These are phyloP conservation scores for Chlorella variabilis DNA, from an alignment of 163 green algal genomes.

Conservation along the genomic window DNA sequence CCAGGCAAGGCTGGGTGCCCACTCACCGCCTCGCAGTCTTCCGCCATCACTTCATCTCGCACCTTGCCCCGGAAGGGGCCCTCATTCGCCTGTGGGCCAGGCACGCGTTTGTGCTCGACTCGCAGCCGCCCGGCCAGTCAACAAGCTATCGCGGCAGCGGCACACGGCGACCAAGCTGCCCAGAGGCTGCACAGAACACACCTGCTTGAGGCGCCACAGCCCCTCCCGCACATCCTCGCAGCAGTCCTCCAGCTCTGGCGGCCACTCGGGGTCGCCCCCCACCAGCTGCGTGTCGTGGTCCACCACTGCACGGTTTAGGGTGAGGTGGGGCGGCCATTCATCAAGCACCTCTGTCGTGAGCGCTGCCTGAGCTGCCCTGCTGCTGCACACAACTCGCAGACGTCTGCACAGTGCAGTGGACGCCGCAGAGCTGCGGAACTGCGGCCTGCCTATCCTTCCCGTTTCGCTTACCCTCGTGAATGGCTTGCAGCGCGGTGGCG, in stretches of 20 bases:
- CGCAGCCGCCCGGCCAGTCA: no score
- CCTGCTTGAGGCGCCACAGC: not conserved
- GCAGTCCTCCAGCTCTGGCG: not conserved
- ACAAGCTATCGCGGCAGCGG: no score
- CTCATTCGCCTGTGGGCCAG: constrained; percentile 20
- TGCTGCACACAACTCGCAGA: no score
- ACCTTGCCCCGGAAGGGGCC: constrained; percentile 21
- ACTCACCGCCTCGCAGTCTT: constrained; percentile 30
- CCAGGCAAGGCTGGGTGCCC: no score
- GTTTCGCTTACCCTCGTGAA: constrained; percentile 10
- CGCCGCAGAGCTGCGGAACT: no score
- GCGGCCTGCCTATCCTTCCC: no score
- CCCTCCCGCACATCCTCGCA: constrained; percentile 1
- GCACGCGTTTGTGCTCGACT: no score
- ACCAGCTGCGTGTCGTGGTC: constrained; percentile 18
- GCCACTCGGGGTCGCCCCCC: not conserved
- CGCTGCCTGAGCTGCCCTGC: no score
- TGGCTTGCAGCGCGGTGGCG: not conserved
- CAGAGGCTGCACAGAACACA: no score
- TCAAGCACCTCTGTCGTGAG: no score
- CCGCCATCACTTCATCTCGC: constrained; percentile 10
- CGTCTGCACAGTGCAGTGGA: no score
- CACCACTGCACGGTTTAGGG: constrained; percentile 38
- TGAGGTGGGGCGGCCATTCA: no score
- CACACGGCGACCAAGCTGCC: not conserved